phyloP scores from a whole-genome alignment of 2,329 filamentous ascomycete genomes.

The Aspergillus fumigatiaffinis region DNA sequence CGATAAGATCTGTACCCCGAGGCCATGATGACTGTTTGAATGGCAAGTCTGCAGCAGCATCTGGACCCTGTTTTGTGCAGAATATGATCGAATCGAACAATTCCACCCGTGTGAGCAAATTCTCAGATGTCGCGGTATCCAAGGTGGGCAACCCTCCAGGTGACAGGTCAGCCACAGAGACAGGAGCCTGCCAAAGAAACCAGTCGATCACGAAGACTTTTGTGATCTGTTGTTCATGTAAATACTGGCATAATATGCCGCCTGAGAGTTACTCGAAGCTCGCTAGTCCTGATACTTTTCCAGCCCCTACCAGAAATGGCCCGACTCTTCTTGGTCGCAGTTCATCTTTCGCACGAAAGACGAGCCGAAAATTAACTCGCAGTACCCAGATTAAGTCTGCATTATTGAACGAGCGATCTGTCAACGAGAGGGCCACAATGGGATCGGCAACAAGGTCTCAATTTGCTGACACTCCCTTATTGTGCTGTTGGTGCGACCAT shows the following conservation, averaged over 20 bases:
- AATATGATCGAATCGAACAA: not conserved
- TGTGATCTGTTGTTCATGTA: constrained; percentile 43
- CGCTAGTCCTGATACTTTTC: constrained; percentile 21
- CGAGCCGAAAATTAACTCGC: not conserved
- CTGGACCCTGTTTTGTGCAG: not conserved
- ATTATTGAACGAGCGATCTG: not conserved
- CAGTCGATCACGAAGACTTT: constrained; percentile 36
- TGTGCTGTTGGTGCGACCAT: constrained; percentile 69
- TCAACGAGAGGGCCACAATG: constrained; percentile 3
- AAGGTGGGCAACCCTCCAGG: constrained; percentile 1
- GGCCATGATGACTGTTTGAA: constrained; percentile 2
- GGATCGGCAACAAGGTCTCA: constrained; percentile 8
- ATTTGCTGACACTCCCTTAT: constrained; percentile 51
- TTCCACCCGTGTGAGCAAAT: not conserved
- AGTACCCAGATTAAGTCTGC: not conserved
- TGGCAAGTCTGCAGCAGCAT: not conserved
- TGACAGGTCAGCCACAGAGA: constrained; percentile 12
- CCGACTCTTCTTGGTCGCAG: not conserved
- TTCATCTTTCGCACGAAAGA: not conserved
- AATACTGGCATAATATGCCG: constrained; percentile 43
- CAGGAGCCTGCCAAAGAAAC: constrained; percentile 10
- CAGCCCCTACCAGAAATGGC: not conserved
- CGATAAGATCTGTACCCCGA: constrained; percentile 11
- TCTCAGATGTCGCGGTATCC: not conserved
- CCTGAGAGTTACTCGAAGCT: constrained; percentile 37